Conservation (phyloP, 139 green algal species). For the Trebouxia sp. region DNA sequence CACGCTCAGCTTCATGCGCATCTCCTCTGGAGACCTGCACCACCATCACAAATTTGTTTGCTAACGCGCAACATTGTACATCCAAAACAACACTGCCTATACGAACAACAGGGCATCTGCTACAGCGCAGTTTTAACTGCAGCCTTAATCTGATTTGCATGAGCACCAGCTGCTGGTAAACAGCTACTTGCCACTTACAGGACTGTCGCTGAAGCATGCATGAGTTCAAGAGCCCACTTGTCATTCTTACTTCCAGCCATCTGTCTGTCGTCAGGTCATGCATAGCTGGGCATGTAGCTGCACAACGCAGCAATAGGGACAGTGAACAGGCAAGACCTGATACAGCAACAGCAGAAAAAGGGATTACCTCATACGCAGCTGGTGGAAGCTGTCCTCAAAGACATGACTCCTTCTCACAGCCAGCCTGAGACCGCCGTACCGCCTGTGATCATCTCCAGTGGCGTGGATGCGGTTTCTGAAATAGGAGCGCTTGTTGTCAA, state of each 20-base stretch:
- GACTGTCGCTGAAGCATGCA: too few relatives aligned
- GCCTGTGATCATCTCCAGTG: constrained; percentile 46
- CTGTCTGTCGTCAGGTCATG: too few relatives aligned
- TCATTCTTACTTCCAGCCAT: too few relatives aligned
- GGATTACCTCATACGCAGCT: constrained; percentile 77
- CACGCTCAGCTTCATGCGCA: constrained; percentile 78
- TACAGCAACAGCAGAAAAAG: neutral
- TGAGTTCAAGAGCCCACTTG: too few relatives aligned
- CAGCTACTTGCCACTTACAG: too few relatives aligned
- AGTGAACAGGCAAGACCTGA: too few relatives aligned
- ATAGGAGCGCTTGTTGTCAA: constrained; percentile 96
- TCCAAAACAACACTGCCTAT: neutral
- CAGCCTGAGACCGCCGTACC: constrained; percentile 77
- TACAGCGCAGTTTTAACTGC: too few relatives aligned
- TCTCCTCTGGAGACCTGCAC: constrained; percentile 69
- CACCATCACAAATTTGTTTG: neutral
- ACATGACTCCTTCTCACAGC: constrained; percentile 84
- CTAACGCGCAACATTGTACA: neutral
- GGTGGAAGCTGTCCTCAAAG: constrained; percentile 97
- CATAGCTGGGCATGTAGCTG: too few relatives aligned
- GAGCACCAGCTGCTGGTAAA: too few relatives aligned
- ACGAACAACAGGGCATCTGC: too few relatives aligned
- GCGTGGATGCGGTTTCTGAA: constrained; percentile 72
- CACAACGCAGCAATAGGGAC: too few relatives aligned
- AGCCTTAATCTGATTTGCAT: too few relatives aligned